phyloP scores from a whole-genome alignment of 2,329 filamentous ascomycete species.

The Trichoderma harzianum region DNA sequence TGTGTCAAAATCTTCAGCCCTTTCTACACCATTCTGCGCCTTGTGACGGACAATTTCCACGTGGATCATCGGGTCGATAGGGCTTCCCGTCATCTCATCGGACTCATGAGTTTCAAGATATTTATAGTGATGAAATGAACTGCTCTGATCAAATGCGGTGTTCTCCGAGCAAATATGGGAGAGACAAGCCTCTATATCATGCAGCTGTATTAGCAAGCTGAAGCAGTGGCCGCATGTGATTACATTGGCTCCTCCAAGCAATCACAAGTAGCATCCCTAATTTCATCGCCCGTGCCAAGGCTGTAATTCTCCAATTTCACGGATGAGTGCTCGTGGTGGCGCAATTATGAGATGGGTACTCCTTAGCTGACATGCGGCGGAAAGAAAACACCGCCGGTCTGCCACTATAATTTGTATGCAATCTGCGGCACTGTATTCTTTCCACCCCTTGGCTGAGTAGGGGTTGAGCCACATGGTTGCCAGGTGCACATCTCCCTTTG shows the following conservation, averaged over 20 bases:
- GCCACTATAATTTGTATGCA: no score
- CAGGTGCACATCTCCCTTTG: background rate
- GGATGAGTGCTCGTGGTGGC: background rate
- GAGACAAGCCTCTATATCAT: background rate
- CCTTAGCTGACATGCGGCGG: no score
- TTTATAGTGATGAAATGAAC: background rate
- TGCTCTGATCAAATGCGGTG: background rate
- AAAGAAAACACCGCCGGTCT: no score
- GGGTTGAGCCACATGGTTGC: constrained; percentile 1
- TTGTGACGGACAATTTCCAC: background rate
- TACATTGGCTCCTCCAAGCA: background rate
- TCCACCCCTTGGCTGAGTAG: background rate
- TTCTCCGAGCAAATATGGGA: background rate
- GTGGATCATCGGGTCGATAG: background rate
- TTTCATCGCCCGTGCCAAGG: background rate
- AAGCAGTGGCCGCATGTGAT: background rate
- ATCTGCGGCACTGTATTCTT: no score
- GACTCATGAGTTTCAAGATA: background rate
- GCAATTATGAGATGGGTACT: background rate
- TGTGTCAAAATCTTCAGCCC: background rate
- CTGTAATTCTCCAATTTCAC: background rate
- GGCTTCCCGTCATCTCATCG: background rate
- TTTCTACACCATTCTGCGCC: background rate
- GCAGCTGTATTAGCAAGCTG: background rate
- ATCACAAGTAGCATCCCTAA: background rate